Evolutionary conservation across 352 stramenopile species (phyloP), one percentile per base, ranked within the genome.

Genomic region (Globisporangium canariense): DNA sequence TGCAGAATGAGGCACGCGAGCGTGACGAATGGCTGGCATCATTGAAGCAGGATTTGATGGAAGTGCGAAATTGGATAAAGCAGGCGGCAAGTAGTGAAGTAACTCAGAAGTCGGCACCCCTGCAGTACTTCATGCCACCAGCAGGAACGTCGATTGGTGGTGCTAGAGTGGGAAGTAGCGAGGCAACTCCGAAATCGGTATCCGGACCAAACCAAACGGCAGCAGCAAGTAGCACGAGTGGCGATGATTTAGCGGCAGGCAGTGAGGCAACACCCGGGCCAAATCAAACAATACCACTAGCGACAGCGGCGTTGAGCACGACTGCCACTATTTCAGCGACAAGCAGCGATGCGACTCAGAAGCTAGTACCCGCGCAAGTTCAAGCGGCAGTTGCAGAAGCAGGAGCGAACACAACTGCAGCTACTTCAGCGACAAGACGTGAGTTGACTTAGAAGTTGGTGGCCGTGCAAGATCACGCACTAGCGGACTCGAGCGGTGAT

Each of bases 1-100:
- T 57, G 51, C 16, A 55, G 49, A 55, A 55, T 38, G 49, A 55
- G 25, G 49, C 49, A 20, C n/a, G 49, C 13, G 25, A 32, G 25
- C 16, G 25, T 6, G 49, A 40, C 18, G 11, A 34, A 10, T 13
- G 13, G 16, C 5, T 55, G 11, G 25, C 16, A n/a, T 40, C 32
- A 13, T 22, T 55, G n/a, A 38, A n/a, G 10, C 49, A 55, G n/a
- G 49, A 55, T 20, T 14, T 56, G 14, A 2, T 13, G 16, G 50
- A 56, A 28, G 13, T 56, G 28, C 28, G 28, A 13, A 34, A 16
- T 28, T 20, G n/a, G 25, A 56, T 56, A 14, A 25, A 20, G 32
- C 14, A 40, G 14, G 28, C 16, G 7, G 50, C 7, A 56, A 40
- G 34, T 11, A 41, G 13, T 1, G 50, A 56, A 9, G 41, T 6